Conservation (phyloP, 106 monocot species). For the Dactylorhiza incarnata region DNA sequence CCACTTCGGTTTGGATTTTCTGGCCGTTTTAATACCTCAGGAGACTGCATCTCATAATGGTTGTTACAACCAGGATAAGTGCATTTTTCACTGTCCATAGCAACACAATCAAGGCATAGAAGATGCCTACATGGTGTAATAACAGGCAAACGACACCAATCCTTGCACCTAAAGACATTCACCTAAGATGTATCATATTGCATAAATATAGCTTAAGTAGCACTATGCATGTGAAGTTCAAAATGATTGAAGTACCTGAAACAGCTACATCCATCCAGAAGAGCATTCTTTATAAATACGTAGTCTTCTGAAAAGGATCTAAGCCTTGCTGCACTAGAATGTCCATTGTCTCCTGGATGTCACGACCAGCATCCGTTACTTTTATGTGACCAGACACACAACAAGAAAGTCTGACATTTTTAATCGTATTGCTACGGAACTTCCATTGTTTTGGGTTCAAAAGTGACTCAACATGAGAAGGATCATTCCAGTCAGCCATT, state of each 20-base stretch:
- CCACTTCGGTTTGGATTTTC: conserved; percentile 99
- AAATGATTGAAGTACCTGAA: conserved; percentile 51
- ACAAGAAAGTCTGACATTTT: conserved; percentile 87
- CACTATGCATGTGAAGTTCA: background rate
- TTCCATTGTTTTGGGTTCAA: conserved; percentile 99
- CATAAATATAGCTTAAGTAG: conserved; percentile 4
- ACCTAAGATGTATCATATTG: conserved; percentile 12
- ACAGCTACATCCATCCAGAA: conserved; percentile 81
- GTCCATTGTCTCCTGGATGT: conserved; percentile 98
- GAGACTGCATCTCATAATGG: conserved; percentile 87
- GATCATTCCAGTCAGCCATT: conserved; percentile 99
- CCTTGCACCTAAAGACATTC: conserved; percentile 56
- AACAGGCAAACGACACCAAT: conserved; percentile 94
- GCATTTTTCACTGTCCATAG: conserved; percentile 77
- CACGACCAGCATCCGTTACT: conserved; percentile 82
- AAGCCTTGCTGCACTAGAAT: conserved; percentile 64
- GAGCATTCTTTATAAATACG: conserved; percentile 40
- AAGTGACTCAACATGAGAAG: conserved; percentile 98
- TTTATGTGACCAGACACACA: conserved; percentile 97
- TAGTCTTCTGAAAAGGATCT: conserved; percentile 81
- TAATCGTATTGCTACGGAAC: conserved; percentile 70
- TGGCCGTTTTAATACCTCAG: conserved; percentile 80
- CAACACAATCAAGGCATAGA: conserved; percentile 87
- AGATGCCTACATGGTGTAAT: conserved; percentile 98
- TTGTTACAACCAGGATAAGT: conserved; percentile 81